A percentile compares a stretch with the other conserved stretches of the same genome.
These are phyloP conservation scores for Pichia kluyveri DNA, from an alignment of 805 yeast species.

Conservation along the genomic window DNA sequence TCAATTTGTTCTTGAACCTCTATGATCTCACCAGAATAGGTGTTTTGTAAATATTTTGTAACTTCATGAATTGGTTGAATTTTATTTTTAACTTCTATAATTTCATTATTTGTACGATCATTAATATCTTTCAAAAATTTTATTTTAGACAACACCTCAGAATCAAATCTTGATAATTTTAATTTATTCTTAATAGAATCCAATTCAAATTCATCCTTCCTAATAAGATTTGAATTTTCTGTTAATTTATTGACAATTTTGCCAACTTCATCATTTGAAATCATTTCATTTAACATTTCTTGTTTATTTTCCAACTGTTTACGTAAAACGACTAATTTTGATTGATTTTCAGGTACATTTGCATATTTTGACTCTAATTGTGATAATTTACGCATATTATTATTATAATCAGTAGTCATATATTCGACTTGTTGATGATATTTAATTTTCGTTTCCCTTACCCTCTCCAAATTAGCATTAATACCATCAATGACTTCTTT, in stretches of 20 bases:
- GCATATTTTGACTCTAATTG: constrained; percentile 31
- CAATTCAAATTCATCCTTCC: constrained; percentile 32
- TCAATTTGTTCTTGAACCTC: not conserved
- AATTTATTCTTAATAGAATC: constrained; percentile 48
- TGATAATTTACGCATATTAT: constrained; percentile 27
- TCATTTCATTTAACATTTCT: not conserved
- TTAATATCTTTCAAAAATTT: constrained; percentile 19
- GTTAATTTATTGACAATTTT: constrained; percentile 28
- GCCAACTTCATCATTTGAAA: constrained; percentile 14
- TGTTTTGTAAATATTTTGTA: constrained; percentile 1
- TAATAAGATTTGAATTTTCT: constrained; percentile 29
- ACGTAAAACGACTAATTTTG: not conserved
- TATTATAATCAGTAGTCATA: constrained; percentile 31
- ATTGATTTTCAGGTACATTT: constrained; percentile 31
- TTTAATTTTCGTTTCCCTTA: constrained; percentile 9
- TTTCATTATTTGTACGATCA: constrained; percentile 12
- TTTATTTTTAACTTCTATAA: constrained; percentile 5
- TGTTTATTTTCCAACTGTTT: not conserved
- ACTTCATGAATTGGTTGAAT: not conserved
- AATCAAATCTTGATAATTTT: constrained; percentile 42
- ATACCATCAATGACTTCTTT: not conserved
- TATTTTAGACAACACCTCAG: constrained; percentile 50
- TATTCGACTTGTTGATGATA: constrained; percentile 37
- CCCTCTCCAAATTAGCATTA: not conserved
- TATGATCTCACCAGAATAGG: constrained; percentile 4